Evolutionary conservation across 2,329 filamentous ascomycete species (phyloP).

Genomic region (Pseudogymnoascus sp.): DNA sequence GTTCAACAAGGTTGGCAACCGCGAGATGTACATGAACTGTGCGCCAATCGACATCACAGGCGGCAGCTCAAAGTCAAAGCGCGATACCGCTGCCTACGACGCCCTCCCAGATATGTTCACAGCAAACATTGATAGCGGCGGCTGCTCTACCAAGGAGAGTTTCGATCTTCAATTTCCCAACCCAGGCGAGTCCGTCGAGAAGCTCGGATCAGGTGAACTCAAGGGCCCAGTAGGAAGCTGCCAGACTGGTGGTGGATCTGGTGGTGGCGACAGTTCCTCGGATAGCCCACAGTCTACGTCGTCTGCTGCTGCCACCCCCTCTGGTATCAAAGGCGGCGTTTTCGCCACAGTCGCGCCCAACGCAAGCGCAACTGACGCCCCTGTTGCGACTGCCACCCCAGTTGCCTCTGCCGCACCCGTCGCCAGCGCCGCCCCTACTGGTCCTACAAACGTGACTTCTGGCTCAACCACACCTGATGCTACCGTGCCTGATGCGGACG

Average conservation of each 20-base stretch:
- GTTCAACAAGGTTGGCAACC: slow-evolving; percentile 88
- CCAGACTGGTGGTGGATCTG: slow-evolving; percentile 21
- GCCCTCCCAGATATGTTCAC: slow-evolving; percentile 66
- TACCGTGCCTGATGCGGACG: slow-evolving; percentile 15
- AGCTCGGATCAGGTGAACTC: slow-evolving; percentile 26
- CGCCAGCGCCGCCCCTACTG: not conserved
- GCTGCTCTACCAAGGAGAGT: too few relatives aligned
- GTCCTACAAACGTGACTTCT: slow-evolving; percentile 19
- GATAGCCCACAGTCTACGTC: not conserved
- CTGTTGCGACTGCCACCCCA: slow-evolving; percentile 13
- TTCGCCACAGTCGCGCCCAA: slow-evolving; percentile 27
- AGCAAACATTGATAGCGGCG: too few relatives aligned
- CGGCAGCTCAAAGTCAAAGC: slow-evolving; percentile 34
- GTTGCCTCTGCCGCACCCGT: slow-evolving; percentile 15
- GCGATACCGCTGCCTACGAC: slow-evolving; percentile 44
- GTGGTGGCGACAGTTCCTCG: slow-evolving; percentile 1
- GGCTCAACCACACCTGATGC: slow-evolving; percentile 17
- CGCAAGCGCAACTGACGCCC: slow-evolving; percentile 14
- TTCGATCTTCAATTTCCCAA: too few relatives aligned
- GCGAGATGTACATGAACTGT: slow-evolving; percentile 98
- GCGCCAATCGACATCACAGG: slow-evolving; percentile 60
- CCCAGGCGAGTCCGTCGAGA: slow-evolving; percentile 45
- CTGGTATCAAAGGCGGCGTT: slow-evolving; percentile 22
- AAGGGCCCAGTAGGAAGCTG: slow-evolving; percentile 23
- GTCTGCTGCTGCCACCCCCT: slow-evolving; percentile 10